Percentiles rank a stretch among this genome's conserved stretches.
Conservation (phyloP, 1,284 basidiomycete species). For the Pisolithus thermaeus region DNA sequence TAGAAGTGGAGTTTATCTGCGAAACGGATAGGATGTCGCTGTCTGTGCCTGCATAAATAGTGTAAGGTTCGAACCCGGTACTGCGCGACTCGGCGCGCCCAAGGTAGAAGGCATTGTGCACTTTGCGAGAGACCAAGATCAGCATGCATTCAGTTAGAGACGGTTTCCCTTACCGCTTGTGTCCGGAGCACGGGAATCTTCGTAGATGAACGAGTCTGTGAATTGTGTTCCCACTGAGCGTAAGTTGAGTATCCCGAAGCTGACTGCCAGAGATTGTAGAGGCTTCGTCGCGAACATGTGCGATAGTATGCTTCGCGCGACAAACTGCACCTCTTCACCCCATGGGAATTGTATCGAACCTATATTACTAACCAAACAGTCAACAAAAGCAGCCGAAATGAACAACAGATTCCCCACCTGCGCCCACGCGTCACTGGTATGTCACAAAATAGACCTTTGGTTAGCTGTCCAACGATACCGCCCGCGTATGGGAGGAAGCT, state of each 20-base stretch:
- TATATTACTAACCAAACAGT: neutral
- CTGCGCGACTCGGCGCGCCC: conserved; percentile 7
- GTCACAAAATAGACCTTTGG: conserved; percentile 5
- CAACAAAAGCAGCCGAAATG: neutral
- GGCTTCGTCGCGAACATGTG: conserved; percentile 13
- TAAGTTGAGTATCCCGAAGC: conserved; percentile 6
- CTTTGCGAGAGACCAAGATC: neutral
- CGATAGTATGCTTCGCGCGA: conserved; percentile 4
- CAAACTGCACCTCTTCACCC: conserved; percentile 1
- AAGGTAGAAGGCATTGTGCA: conserved; percentile 9
- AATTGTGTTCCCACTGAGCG: conserved; percentile 2
- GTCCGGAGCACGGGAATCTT: conserved; percentile 6
- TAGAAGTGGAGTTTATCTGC: neutral
- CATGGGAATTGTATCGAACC: conserved; percentile 7
- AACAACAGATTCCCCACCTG: neutral
- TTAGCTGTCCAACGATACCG: conserved; percentile 5
- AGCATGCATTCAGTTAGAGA: neutral
- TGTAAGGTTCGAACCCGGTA: conserved; percentile 4
- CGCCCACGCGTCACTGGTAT: conserved; percentile 10
- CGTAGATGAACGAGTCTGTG: conserved; percentile 4
- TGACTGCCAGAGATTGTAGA: conserved; percentile 5
- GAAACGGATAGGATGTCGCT: conserved; percentile 5
- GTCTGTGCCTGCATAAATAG: conserved; percentile 11
- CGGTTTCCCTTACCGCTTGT: conserved; percentile 2
- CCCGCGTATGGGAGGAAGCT: conserved; percentile 7